Conservation (phyloP, 192 early-diverging fungal genomes). For the Coemansia sp. region DNA sequence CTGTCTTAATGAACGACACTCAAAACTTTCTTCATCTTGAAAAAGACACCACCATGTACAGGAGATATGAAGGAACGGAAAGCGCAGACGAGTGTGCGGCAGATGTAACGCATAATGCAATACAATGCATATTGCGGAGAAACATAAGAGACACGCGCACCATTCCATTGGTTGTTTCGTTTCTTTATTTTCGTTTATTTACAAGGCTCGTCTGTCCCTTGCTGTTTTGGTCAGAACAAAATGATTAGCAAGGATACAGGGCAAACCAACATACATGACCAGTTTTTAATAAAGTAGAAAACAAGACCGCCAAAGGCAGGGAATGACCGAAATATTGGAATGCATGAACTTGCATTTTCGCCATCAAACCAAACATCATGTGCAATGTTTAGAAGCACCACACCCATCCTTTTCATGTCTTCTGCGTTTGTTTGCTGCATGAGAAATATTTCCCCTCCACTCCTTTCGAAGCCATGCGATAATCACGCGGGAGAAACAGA, state of each 20-base stretch:
- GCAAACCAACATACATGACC: too few species aligned
- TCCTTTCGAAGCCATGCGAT: neutral
- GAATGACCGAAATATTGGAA: too few species aligned
- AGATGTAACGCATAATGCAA: constrained; percentile 17
- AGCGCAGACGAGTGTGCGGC: neutral
- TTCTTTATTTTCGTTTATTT: neutral
- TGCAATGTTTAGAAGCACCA: neutral
- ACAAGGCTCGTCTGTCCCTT: neutral
- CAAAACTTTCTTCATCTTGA: too few species aligned
- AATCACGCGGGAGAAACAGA: neutral
- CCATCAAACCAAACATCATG: neutral
- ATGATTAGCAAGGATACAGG: neutral
- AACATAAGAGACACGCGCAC: constrained; percentile 13
- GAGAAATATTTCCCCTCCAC: neutral
- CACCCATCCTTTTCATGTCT: neutral
- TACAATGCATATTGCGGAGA: constrained; percentile 15
- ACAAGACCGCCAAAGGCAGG: too few species aligned
- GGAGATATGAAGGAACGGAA: neutral
- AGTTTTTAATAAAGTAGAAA: too few species aligned
- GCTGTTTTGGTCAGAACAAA: neutral
- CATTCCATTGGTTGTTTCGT: neutral
- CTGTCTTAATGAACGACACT: too few species aligned
- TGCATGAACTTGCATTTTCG: too few species aligned
- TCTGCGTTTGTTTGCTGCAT: neutral
- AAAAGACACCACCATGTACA: constrained; percentile 3